Percentiles rank a stretch among this genome's conserved stretches.
These are phyloP conservation scores for Penicillium capsulatum DNA, from an alignment of 2,329 filamentous ascomycete genomes.

Conservation along the genomic window DNA sequence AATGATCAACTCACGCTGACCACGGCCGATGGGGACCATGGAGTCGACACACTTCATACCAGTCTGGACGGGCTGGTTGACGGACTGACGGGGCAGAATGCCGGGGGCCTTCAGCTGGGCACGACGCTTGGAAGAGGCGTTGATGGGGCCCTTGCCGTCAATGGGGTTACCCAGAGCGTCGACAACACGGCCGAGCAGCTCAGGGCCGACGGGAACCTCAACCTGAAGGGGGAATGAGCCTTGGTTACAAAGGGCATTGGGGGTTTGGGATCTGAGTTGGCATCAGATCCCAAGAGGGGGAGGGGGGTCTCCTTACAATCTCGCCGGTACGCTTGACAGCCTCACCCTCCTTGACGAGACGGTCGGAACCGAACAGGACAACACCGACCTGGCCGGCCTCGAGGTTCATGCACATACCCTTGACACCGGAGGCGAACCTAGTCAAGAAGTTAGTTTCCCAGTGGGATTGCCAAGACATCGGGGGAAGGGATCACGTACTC, in stretches of 20 bases:
- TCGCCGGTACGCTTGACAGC: slow-evolving; percentile 99
- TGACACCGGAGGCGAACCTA: slow-evolving; percentile 98
- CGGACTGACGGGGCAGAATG: slow-evolving; percentile 93
- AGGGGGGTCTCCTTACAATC: slow-evolving; percentile 67
- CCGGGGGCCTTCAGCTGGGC: slow-evolving; percentile 98
- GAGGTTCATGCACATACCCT: slow-evolving; percentile 99
- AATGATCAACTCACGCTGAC: slow-evolving; percentile 99
- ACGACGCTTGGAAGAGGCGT: slow-evolving; percentile 87
- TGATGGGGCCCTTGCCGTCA: slow-evolving; percentile 96
- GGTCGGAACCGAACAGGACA: slow-evolving; percentile 99
- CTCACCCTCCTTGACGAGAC: slow-evolving; percentile 99
- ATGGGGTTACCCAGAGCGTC: slow-evolving; percentile 99
- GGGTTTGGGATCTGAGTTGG: slow-evolving; percentile 6
- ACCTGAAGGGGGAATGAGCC: slow-evolving; percentile 56
- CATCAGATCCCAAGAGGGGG: slow-evolving; percentile 3
- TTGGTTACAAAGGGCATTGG: not conserved
- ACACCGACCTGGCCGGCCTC: slow-evolving; percentile 99
- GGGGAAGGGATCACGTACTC: slow-evolving; percentile 65
- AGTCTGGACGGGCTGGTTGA: slow-evolving; percentile 98
- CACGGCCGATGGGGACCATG: slow-evolving; percentile 99
- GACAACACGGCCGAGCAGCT: slow-evolving; percentile 95
- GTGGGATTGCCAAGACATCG: slow-evolving; percentile 15
- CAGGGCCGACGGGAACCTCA: slow-evolving; percentile 88
- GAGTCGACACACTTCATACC: slow-evolving; percentile 98
- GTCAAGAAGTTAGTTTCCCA: slow-evolving; percentile 24